Evolutionary conservation across 1,284 basidiomycete genomes (phyloP), one percentile per base, ranked within the genome.

Genomic region (Cutaneotrichosporon cutaneum): DNA sequence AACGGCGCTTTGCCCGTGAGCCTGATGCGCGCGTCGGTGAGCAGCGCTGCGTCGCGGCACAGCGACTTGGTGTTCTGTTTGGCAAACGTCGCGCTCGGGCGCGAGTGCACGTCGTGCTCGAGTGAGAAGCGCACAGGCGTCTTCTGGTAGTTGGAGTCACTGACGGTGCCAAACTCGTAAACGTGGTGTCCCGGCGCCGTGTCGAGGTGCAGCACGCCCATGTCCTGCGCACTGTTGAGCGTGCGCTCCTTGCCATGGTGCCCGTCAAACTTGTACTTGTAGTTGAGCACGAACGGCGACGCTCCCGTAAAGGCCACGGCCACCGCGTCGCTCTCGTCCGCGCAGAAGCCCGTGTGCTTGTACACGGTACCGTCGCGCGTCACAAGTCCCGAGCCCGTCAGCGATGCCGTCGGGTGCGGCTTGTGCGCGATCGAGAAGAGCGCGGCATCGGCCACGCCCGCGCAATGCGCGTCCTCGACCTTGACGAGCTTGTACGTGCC

Each of bases 1-100:
- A 97, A 98, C 0, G 94, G 94, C n/a, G 93, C 87, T n/a, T 86
- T 84, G 33, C 94, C 94, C 58, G 87, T 85, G 85, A 83, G 77
- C 30, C 86, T 71, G 53, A 94, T 80, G 47, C 85, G 77, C 2
- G 88, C 88, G 68, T 91, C 87, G 1, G 72, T 69, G 6, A 65
- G 58, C n/a, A 74, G 80, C 62, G n/a, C 82, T 81, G 56, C 80
- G 70, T 60, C 80, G 53, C 93, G 82, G 74, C 93, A 96, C 71
- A 91, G 88, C 1, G 87, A 83, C 62, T 88, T 78, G 48, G 88
- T 84, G 68, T 86, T 85, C 26, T 82, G 78, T 59, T 84, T 87
- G 70, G 83, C 84, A 82, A 95, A 94, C 9, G 83, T 83, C 4
- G 88, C 92, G 7, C 86, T 87, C 54, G 90, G 94, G 26, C 89